Evolutionary conservation across 2,329 filamentous ascomycete genomes (phyloP).

Genomic region (Sarocladium brachiariae): DNA sequence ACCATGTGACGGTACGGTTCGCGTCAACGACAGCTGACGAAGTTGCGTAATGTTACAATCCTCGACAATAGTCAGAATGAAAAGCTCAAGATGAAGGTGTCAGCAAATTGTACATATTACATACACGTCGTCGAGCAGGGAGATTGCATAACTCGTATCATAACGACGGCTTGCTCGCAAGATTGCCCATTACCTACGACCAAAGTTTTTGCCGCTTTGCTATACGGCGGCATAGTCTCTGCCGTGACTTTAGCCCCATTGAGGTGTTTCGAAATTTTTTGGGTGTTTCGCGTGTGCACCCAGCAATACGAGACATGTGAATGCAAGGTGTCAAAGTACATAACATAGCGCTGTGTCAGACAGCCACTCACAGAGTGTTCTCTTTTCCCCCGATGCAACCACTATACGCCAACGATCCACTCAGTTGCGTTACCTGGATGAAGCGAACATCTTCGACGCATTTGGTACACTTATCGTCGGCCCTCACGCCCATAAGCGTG

Average conservation of each 20-base stretch:
- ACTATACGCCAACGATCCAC: slow-evolving; percentile 4
- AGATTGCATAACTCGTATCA: slow-evolving; percentile 6
- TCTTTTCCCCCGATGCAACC: slow-evolving; percentile 1
- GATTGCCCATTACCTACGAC: not conserved
- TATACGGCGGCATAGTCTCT: not conserved
- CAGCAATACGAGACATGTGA: slow-evolving; percentile 5
- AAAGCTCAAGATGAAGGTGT: too few species aligned
- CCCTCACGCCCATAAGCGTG: too few species aligned
- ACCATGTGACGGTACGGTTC: not conserved
- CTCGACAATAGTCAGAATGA: too few species aligned
- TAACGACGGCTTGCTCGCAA: not conserved
- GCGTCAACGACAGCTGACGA: not conserved
- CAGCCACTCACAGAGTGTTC: not conserved
- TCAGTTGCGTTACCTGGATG: not conserved
- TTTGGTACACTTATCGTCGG: too few species aligned
- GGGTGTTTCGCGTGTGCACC: not conserved
- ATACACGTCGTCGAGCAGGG: too few species aligned
- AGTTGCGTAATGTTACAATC: not conserved
- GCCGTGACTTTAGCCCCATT: not conserved
- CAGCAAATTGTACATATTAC: too few species aligned
- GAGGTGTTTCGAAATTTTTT: not conserved
- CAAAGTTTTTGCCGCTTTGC: not conserved
- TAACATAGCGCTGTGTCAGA: not conserved
- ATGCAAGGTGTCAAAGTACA: slow-evolving; percentile 6
- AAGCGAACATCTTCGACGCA: too few species aligned